Evolutionary conservation across 306 rosid species (phyloP).

Genomic region (Aeschynomene evenia): DNA sequence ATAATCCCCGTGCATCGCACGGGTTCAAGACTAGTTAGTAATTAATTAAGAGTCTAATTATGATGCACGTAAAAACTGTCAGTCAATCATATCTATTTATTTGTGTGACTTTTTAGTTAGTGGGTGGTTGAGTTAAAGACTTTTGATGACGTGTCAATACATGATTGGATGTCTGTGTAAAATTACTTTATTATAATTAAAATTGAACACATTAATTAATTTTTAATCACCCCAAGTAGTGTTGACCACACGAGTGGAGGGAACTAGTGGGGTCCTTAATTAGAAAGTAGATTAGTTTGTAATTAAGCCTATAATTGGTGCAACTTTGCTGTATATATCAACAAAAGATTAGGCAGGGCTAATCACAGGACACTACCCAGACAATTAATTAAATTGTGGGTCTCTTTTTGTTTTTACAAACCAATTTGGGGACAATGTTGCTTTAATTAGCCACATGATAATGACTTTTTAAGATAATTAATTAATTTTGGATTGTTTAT

Average conservation of each 20-base stretch:
- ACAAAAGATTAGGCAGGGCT: conserved; percentile 35
- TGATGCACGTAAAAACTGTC: too few relatives aligned
- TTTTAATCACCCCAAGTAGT: conserved; percentile 37
- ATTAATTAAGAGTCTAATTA: too few relatives aligned
- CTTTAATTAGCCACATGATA: conserved; percentile 28
- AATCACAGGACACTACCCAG: conserved; percentile 35
- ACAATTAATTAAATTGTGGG: conserved; percentile 29
- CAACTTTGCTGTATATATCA: conserved; percentile 39
- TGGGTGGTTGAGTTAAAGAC: too few relatives aligned
- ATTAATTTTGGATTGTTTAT: not conserved
- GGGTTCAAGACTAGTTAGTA: too few relatives aligned
- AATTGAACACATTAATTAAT: too few relatives aligned
- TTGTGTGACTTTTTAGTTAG: too few relatives aligned
- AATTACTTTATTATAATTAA: too few relatives aligned
- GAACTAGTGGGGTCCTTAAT: conserved; percentile 36
- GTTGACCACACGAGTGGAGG: conserved; percentile 77
- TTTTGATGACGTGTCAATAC: too few relatives aligned
- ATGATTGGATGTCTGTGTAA: too few relatives aligned
- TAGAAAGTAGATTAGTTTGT: conserved; percentile 25
- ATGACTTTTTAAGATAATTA: conserved; percentile 19
- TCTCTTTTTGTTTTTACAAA: not conserved
- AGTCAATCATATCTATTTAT: too few relatives aligned
- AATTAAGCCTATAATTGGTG: not conserved
- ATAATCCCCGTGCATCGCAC: too few relatives aligned
- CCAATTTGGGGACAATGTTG: conserved; percentile 32